A percentile compares a stretch with the other conserved stretches of the same genome.
phyloP scores from a whole-genome alignment of 768 basidiomycete species.

The Mycena alexandri region DNA sequence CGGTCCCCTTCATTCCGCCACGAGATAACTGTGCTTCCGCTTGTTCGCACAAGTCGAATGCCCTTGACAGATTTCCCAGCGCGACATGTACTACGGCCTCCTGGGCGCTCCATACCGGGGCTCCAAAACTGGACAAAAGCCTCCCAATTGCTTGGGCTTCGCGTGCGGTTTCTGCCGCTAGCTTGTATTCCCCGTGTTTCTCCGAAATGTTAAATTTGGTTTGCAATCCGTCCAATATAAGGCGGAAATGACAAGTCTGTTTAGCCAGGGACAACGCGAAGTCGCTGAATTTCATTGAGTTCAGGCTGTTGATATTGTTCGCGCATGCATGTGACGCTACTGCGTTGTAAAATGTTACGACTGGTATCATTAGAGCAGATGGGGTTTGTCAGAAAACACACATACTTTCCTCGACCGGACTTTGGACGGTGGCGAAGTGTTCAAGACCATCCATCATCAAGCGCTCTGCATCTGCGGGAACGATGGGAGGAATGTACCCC shows the following conservation, averaged over 20 bases:
- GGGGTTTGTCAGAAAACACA: background rate
- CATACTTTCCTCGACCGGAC: background rate
- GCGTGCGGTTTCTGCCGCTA: too few relatives aligned
- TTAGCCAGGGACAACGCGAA: background rate
- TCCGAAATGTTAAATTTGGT: too few relatives aligned
- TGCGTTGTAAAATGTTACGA: background rate
- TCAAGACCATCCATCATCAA: background rate
- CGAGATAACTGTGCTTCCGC: background rate
- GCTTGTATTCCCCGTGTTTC: too few relatives aligned
- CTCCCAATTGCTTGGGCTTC: too few relatives aligned
- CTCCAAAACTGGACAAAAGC: too few relatives aligned
- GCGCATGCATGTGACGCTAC: background rate
- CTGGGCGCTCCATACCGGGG: too few relatives aligned
- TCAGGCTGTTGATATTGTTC: background rate
- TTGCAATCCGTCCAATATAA: too few relatives aligned
- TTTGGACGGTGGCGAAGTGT: background rate
- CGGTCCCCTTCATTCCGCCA: background rate
- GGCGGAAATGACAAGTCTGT: background rate
- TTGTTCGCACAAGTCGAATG: background rate
- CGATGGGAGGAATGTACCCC: background rate
- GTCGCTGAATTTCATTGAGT: background rate
- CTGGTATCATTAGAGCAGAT: background rate
- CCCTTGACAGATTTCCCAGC: background rate
- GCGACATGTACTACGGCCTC: background rate
- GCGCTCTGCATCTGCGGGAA: background rate